These are phyloP conservation scores for Wickerhamiella nectarea DNA, from an alignment of 805 yeast genomes.

Conservation along the genomic window DNA sequence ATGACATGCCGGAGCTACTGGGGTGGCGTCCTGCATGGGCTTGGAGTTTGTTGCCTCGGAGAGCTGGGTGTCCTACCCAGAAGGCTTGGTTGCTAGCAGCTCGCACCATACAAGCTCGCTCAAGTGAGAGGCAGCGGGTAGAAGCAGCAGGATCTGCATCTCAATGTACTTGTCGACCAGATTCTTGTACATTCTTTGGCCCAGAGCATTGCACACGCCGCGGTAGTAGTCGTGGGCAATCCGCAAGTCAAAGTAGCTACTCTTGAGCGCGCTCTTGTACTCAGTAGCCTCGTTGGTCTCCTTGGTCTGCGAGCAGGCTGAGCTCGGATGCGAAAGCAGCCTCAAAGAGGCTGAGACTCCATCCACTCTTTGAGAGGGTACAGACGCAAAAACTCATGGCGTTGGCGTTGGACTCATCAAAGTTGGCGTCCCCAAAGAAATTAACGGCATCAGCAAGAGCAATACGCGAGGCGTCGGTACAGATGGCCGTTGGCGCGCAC, in stretches of 20 bases:
- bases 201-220: slow-evolving; percentile 43
- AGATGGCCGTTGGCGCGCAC: slow-evolving; percentile 92
- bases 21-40: slow-evolving; percentile 70
- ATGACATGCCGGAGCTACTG: slow-evolving; percentile 90
- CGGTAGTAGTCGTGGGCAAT: slow-evolving; percentile 93
- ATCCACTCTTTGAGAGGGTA: slow-evolving; percentile 91
- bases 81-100: slow-evolving; percentile 46
- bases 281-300: slow-evolving; percentile 57
- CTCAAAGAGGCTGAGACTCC: slow-evolving; percentile 76
- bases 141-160: slow-evolving; percentile 65
- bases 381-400: slow-evolving; percentile 92
- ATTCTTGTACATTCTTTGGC: slow-evolving; percentile 64
- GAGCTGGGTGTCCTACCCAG: slow-evolving; percentile 66
- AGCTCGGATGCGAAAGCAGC: slow-evolving; percentile 85
- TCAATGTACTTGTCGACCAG: slow-evolving; percentile 72
- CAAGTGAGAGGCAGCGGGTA: slow-evolving; percentile 94
- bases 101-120: slow-evolving; percentile 84
- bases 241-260: slow-evolving; percentile 87
- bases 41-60: slow-evolving; percentile 59
- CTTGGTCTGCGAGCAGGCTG: slow-evolving; percentile 61
- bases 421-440: slow-evolving; percentile 91
- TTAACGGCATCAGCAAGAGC: slow-evolving; percentile 99
- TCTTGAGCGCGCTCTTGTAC: slow-evolving; percentile 80
- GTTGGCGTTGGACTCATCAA: slow-evolving; percentile 91
- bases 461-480: slow-evolving; percentile 95